Evolutionary conservation across 2,329 filamentous ascomycete genomes (phyloP), one percentile per base, ranked within the genome.

Genomic region (Calonectria pauciramosa): DNA sequence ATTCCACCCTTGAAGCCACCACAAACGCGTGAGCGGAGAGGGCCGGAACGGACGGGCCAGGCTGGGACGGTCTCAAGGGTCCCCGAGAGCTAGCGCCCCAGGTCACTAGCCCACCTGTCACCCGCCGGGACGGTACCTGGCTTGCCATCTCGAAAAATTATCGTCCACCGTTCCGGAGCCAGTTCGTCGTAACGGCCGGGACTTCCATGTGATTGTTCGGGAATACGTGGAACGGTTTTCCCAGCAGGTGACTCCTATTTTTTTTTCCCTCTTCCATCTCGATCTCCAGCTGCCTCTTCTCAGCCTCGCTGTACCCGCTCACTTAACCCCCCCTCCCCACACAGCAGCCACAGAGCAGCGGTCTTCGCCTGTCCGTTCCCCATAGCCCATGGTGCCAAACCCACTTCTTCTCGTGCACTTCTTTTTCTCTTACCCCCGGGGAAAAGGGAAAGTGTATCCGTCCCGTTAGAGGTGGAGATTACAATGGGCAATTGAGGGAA

Each of bases 11-110:
- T 60, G 64, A 32, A 71, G 67, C 68, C 41, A 63, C 60, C 59
- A 54, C 71, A 75, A 80, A 77, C 79, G 78, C 79, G 78, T 81
- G 79, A 80, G 79, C 79, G 79, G 79, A 77, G 78, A 75, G 77
- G 77, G 78, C 79, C 79, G 79, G 78, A 49, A 81, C 78, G 76
- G 73, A 78, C 72, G 49, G 69, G 49, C 69, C 68, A 47, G 44
- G 71, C 49, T 36, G 14, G 52, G 26, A 68, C 49, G 60, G 54
- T 20, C 65, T 32, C 63, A 44, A n/a, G 67, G 54, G 18, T 23
- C 18, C 32, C 18, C 18, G 28, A 36, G 36, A 28, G 59, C 36
- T 64, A 41, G 38, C 34, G 59, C 1, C 36, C 36, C 23, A 72
- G 30, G 78, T 80, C 59, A 13, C 51, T 36, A 4, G 4, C 11